Base-by-base conservation (phyloP, 2,329 filamentous ascomycete species). In the Colletotrichum gigasporum region DNA sequence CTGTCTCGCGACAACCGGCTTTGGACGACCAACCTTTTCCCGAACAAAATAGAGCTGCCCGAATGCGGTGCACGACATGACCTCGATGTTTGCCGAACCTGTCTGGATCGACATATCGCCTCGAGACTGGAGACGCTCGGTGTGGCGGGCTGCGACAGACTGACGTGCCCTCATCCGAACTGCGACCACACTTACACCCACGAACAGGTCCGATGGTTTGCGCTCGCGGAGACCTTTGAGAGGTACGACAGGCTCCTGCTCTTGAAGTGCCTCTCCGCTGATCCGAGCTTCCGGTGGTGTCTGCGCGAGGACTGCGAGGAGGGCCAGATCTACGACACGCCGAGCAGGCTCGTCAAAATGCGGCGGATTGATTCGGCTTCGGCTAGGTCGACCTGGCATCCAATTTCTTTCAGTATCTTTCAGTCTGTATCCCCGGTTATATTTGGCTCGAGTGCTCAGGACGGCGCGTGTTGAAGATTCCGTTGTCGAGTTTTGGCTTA, bases 221-320 rank as follows among this genome's bases (percentile, higher is more conserved):
- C 59, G 11, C 12, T 41, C 8, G 24, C 44, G 8, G 54, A 55
- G 18, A 59, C 59, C 3, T 66, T 58, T 32, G 60, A 55, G 10
- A 41, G 47, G 6, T 70, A 71, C 59, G 66, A 70, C 42, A 47
- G 51, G 24, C 37, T 66, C 4, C 41, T 56, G 3, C 55, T 66
- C 9, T 37, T 60, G 16, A 18, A n/a, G 6, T 50, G 39, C 26
- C 44, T 69, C 2, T 24, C 57, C 8, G 20, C 24, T 3, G 48
- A 62, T 5, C 67, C 67, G 2, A 57, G 57, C 57, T 71, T 71
- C 60, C 65, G 68, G 9, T 71, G 72, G 71, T 74, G 72, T 32
- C 65, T 74, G 5, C 62, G 68, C 20, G 48, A 67, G 7, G 66
- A 64, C 10, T 74, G 72, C 67, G 32, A 60, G 0, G 58, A 62